Evolutionary conservation across 805 yeast species (phyloP).

Genomic region (Ogataea ramenticola): DNA sequence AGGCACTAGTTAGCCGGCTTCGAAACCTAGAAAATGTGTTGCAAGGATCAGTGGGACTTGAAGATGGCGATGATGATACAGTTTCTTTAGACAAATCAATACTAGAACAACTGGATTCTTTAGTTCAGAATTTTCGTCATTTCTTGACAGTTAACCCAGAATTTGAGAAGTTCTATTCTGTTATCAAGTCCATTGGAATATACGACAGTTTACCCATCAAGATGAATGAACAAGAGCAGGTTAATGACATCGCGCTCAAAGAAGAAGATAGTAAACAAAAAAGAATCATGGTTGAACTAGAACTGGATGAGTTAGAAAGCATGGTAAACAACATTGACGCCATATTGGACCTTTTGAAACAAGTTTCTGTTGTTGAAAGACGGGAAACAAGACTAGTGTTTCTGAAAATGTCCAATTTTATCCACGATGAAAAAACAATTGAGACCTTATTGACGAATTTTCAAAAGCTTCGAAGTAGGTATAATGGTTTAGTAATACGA

Average conservation of each 20-base stretch:
- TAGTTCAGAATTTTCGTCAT: conserved; percentile 1
- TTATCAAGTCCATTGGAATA: conserved; percentile 5
- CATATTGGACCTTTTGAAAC: conserved; percentile 2
- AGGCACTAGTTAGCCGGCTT: no score
- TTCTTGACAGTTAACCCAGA: conserved; percentile 4
- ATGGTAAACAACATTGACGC: conserved; percentile 7
- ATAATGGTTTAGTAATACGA: conserved; percentile 9
- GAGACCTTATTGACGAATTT: conserved; percentile 6
- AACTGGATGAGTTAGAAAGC: conserved; percentile 5
- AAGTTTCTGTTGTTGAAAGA: not conserved
- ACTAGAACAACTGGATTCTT: conserved; percentile 3
- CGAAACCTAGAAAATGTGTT: no score
- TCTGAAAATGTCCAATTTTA: not conserved
- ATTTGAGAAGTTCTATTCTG: conserved; percentile 3
- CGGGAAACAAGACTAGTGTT: not conserved
- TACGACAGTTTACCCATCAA: conserved; percentile 4
- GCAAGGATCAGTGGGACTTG: no score
- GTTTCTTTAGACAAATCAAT: not conserved
- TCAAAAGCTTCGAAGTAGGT: conserved; percentile 2
- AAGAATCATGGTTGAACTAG: conserved; percentile 7
- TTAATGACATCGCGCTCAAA: conserved; percentile 1
- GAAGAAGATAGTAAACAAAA: conserved; percentile 4
- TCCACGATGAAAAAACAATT: not conserved
- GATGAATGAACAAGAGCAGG: not conserved
- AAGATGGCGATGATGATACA: no score